Percentiles rank a stretch among this genome's conserved stretches.
These are phyloP conservation scores for Xylaria telfairii DNA, from an alignment of 495 filamentous ascomycete species.

Conservation along the genomic window DNA sequence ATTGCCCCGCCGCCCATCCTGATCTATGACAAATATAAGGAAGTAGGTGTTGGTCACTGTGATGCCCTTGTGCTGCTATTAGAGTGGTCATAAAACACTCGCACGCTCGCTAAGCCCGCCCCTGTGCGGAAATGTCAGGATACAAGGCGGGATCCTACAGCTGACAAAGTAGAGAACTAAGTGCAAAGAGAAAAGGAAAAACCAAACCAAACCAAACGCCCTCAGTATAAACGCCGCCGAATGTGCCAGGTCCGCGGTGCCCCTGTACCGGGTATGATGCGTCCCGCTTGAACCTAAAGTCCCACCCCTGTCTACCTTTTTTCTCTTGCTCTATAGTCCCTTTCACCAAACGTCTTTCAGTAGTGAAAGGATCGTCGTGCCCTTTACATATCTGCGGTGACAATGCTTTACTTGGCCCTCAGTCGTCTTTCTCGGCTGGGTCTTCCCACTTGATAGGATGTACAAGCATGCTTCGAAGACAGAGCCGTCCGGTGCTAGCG, in stretches of 20 bases:
- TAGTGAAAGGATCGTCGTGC: constrained; percentile 1
- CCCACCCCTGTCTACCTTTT: constrained; percentile 30
- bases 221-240: constrained; percentile 37
- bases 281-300: constrained; percentile 26
- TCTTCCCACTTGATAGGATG: constrained; percentile 84
- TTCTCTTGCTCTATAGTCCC: constrained; percentile 31
- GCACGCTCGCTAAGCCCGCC: constrained; percentile 10
- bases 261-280: constrained; percentile 29
- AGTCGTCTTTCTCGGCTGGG: constrained; percentile 42
- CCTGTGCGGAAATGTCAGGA: constrained; percentile 6
- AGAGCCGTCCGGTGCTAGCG: constrained; percentile 75
- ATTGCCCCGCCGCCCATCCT: neutral
- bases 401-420: neutral
- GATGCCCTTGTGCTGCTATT: neutral
- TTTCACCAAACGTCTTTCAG: constrained; percentile 25
- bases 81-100: neutral
- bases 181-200: constrained; percentile 1
- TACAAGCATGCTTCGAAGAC: constrained; percentile 84
- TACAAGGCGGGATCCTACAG: neutral
- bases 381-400: neutral
- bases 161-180: neutral
- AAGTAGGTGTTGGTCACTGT: neutral
- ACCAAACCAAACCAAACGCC: constrained; percentile 31
- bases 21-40: neutral
- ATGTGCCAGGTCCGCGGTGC: constrained; percentile 33